These are phyloP conservation scores for Elongisporangium prolatum DNA, from an alignment of 352 stramenopile genomes.

Conservation along the genomic window DNA sequence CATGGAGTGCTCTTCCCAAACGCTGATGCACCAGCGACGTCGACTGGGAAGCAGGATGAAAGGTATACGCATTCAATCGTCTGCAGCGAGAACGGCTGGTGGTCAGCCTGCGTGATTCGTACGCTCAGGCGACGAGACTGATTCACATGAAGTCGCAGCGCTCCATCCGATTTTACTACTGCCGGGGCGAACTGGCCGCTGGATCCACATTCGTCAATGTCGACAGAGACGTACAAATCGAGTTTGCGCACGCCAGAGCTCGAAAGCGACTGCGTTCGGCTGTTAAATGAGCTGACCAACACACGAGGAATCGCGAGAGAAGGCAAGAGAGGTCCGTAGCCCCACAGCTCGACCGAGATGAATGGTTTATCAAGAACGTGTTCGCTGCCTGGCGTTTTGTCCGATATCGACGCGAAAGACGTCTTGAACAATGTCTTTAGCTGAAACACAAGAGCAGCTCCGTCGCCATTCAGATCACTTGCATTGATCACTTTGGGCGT, in stretches of 20 bases:
- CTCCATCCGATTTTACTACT: slow-evolving; percentile 60
- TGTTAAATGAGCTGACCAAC: neutral
- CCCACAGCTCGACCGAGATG: neutral
- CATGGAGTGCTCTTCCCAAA: slow-evolving; percentile 37
- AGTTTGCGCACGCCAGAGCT: slow-evolving; percentile 47
- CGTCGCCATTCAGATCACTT: neutral
- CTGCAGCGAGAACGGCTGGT: slow-evolving; percentile 39
- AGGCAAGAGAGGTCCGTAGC: neutral
- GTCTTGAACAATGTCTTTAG: neutral
- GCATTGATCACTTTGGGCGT: slow-evolving; percentile 2
- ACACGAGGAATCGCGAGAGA: neutral
- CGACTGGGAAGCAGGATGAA: slow-evolving; percentile 4
- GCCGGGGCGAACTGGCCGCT: slow-evolving; percentile 67
- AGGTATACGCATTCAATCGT: slow-evolving; percentile 34
- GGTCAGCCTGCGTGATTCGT: slow-evolving; percentile 65
- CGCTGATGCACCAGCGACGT: slow-evolving; percentile 3
- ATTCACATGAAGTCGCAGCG: slow-evolving; percentile 58
- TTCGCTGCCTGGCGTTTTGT: neutral
- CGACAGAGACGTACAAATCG: slow-evolving; percentile 67
- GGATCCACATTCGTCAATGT: slow-evolving; percentile 63
- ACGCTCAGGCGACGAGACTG: slow-evolving; percentile 49
- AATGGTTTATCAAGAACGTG: neutral
- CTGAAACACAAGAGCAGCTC: neutral
- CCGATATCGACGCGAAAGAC: neutral
- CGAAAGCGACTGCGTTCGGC: slow-evolving; percentile 39